Base-by-base conservation (phyloP, 2,329 filamentous ascomycete genomes). In the Dendrostoma leiphaemia region DNA sequence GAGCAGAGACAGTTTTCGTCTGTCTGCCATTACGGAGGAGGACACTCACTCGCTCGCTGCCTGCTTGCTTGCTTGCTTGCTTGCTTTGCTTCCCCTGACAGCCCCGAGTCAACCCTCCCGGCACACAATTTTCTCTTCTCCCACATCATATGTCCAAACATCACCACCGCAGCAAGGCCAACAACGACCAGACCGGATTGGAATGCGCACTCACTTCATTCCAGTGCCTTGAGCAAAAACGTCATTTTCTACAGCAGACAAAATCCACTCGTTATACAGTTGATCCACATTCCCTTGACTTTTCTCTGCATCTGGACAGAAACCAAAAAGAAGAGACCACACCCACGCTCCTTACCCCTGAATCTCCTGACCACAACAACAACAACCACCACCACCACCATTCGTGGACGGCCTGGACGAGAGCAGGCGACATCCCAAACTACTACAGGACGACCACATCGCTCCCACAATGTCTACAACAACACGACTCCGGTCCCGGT, bases 401-500 rank as follows among this genome's bases (percentile, higher is more conserved):
- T 17, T 8, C 29, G 10, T 19, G 10, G 9, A 13, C 31, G 29
- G 37, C 23, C 31, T 12, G 10, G 17, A 24, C 19, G 38, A 19
- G 24, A 21, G 19, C 38, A 23, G 17, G 38, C 19, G 10, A 10
- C 35, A 8, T 13, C 19, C 10, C 17, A 23, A 6, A 44, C 40
- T n/a, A n/a, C n/a, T n/a, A n/a, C n/a, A n/a, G n/a, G n/a, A n/a
- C 23, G 26, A 7, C 10, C 6, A 19, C 44, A 34, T 3, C 9
- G 26, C 29, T 10, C 1, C 44, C 43, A 58, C 19, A 17, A 61
- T 61, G 60, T 26, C 59, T 40, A 37, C 50, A 23, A 51, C 53
- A 44, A 59, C 59, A 12, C 61, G 65, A 45, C 61, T 61, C 19
- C 62, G 64, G 29, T 62, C 63, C 40, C 61, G 61, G 53, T 64